Evolutionary conservation across 164 flowering plant species (phyloP).

Genomic region (Euptelea pleiosperma): DNA sequence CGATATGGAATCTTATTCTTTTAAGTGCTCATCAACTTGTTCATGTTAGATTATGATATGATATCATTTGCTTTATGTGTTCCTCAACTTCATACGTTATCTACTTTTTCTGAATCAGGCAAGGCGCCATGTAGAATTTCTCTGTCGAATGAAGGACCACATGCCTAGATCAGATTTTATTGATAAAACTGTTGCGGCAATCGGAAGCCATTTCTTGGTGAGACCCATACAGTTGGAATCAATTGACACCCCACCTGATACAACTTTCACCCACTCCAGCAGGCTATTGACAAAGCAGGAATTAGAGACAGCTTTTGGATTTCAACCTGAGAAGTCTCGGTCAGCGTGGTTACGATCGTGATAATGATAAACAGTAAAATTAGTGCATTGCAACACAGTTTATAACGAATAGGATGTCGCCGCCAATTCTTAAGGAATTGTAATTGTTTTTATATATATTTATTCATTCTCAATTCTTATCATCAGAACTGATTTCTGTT

Average conservation of each 20-base stretch:
- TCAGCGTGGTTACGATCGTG: not conserved
- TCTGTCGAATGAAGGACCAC: constrained; percentile 73
- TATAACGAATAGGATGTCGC: no score
- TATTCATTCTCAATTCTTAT: not conserved
- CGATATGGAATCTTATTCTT: not conserved
- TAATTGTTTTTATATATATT: not conserved
- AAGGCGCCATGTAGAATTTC: constrained; percentile 68
- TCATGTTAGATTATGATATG: not conserved
- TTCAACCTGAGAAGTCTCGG: constrained; percentile 9
- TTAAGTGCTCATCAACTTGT: not conserved
- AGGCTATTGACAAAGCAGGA: constrained; percentile 45
- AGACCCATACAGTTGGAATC: constrained; percentile 29
- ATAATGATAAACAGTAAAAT: not conserved
- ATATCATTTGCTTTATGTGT: not conserved
- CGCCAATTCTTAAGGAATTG: not conserved
- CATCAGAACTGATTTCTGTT: no score
- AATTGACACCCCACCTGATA: constrained; percentile 9
- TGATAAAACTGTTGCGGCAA: constrained; percentile 44
- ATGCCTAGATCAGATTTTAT: constrained; percentile 60
- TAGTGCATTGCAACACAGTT: not conserved
- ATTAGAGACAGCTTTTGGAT: constrained; percentile 29
- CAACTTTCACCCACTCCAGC: constrained; percentile 35
- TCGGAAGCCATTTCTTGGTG: constrained; percentile 42
- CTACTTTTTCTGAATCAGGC: constrained; percentile 48
- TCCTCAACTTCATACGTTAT: not conserved